phyloP scores from a whole-genome alignment of 495 filamentous ascomycete genomes.

The Ramalina intermedia region DNA sequence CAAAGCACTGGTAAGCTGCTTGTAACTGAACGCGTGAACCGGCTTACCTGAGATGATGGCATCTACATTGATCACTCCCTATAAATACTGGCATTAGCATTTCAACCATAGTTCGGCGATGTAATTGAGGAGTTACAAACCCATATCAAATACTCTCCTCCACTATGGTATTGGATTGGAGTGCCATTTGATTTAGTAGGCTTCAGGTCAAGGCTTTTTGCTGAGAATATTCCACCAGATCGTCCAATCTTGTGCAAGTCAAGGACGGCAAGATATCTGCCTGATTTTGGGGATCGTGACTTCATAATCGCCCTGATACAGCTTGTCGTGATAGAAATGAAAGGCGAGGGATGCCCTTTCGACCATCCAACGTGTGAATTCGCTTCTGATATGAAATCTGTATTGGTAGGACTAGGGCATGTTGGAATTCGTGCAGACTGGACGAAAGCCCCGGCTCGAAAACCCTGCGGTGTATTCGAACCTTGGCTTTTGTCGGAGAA shows the following conservation, averaged over 20 bases:
- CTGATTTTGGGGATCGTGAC: not conserved
- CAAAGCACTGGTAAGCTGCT: too few relatives aligned
- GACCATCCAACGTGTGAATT: not conserved
- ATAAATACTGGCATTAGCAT: not conserved
- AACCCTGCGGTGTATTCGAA: not conserved
- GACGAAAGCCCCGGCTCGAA: not conserved
- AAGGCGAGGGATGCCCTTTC: not conserved
- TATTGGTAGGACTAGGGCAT: not conserved
- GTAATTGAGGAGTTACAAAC: not conserved
- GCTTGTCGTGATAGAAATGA: not conserved
- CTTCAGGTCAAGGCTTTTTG: not conserved
- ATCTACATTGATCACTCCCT: not conserved
- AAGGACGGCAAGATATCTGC: not conserved
- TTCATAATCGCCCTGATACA: not conserved
- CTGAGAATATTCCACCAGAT: too few relatives aligned
- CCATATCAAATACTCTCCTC: not conserved
- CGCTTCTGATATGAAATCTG: not conserved
- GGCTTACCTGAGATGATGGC: not conserved
- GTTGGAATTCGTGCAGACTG: not conserved
- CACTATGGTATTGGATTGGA: not conserved
- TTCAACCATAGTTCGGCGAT: not conserved
- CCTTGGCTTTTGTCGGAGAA: not conserved
- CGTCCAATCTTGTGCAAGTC: not conserved
- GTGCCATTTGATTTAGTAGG: not conserved
- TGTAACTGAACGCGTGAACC: not conserved